Evolutionary conservation across 1,284 basidiomycete genomes (phyloP).

Genomic region (Pseudomicrostroma phylloplanum): DNA sequence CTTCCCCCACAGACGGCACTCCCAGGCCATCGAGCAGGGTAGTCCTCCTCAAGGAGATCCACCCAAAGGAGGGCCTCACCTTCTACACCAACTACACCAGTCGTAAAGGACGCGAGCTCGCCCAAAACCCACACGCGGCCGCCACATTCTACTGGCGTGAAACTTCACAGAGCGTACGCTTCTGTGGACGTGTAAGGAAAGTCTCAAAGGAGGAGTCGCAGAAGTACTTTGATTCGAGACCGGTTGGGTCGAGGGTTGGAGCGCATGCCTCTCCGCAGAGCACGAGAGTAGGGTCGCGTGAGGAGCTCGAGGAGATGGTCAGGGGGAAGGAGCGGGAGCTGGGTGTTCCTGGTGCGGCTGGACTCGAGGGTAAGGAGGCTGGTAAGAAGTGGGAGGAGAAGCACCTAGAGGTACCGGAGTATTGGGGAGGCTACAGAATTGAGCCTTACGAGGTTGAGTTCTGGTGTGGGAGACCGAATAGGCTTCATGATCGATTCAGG

Average conservation of each 20-base stretch:
- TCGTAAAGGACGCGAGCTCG: constrained; percentile 77
- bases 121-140: constrained; percentile 62
- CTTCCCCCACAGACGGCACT: constrained; percentile 3
- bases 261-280: constrained; percentile 92
- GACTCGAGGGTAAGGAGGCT: constrained; percentile 37
- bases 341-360: constrained; percentile 53
- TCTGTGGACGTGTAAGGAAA: constrained; percentile 77
- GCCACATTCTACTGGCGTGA: constrained; percentile 89
- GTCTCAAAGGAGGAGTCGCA: constrained; percentile 66
- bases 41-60: constrained; percentile 78
- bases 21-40: constrained; percentile 69
- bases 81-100: constrained; percentile 96
- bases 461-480: constrained; percentile 43
- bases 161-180: constrained; percentile 71
- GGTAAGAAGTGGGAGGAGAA: constrained; percentile 17
- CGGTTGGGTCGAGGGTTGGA: constrained; percentile 75
- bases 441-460: constrained; percentile 69
- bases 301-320: constrained; percentile 60
- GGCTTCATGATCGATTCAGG: constrained; percentile 46
- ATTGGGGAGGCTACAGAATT: constrained; percentile 95
- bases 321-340: constrained; percentile 63
- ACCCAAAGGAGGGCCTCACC: constrained; percentile 68
- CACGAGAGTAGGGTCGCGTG: constrained; percentile 62
- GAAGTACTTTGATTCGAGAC: constrained; percentile 77
- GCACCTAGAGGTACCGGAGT: constrained; percentile 70